A percentile compares a stretch with the other conserved stretches of the same genome.
Conservation (phyloP, 1,139 yeast genomes). For the Candida neerlandica region DNA sequence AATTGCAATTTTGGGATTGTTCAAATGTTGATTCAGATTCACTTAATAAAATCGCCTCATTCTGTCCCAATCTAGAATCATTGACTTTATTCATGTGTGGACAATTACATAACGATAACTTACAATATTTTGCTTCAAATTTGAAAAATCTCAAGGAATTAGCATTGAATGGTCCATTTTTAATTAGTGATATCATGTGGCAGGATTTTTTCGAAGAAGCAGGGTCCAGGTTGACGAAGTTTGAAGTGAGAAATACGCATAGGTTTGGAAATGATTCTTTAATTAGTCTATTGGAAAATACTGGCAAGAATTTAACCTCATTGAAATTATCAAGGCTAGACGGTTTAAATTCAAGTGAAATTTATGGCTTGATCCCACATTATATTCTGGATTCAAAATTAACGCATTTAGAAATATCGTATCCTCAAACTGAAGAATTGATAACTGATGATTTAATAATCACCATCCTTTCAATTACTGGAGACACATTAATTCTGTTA, state of each 20-base stretch:
- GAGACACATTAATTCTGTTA: constrained; percentile 59
- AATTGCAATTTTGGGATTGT: constrained; percentile 88
- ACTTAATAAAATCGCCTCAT: constrained; percentile 70
- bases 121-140: constrained; percentile 62
- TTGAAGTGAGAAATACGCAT: constrained; percentile 81
- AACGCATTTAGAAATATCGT: constrained; percentile 64
- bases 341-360: constrained; percentile 59
- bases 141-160: constrained; percentile 55
- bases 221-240: constrained; percentile 30
- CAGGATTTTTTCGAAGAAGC: constrained; percentile 61
- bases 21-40: constrained; percentile 73
- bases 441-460: constrained; percentile 71
- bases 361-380: constrained; percentile 68
- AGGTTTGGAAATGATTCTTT: constrained; percentile 73
- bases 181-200: constrained; percentile 79
- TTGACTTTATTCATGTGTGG: constrained; percentile 91
- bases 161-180: constrained; percentile 82
- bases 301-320: constrained; percentile 56
- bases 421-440: constrained; percentile 65
- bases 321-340: constrained; percentile 66
- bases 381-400: constrained; percentile 51
- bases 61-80: constrained; percentile 70
- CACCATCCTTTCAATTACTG: constrained; percentile 63
- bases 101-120: constrained; percentile 76
- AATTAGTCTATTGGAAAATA: constrained; percentile 59